These are phyloP conservation scores for Sparassis latifolia DNA, from an alignment of 1,284 basidiomycete species.

Conservation along the genomic window DNA sequence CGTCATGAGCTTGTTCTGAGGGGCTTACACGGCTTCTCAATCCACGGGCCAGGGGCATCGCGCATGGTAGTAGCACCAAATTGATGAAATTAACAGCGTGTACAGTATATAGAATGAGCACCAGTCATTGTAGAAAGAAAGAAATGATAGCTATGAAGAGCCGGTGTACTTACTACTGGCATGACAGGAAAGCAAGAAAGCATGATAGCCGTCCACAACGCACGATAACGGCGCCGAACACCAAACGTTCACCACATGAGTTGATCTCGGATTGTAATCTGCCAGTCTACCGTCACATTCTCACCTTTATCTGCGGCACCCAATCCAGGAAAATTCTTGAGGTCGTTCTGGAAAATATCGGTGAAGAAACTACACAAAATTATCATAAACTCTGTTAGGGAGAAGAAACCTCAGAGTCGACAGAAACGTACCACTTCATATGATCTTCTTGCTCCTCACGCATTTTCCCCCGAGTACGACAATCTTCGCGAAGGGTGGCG, in stretches of 20 bases:
- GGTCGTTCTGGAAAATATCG: background rate
- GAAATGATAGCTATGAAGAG: background rate
- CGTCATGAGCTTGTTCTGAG: background rate
- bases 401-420: background rate
- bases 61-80: background rate
- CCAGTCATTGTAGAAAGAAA: background rate
- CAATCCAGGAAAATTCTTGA: background rate
- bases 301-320: background rate
- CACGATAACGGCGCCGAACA: background rate
- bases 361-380: background rate
- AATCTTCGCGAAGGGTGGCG: background rate
- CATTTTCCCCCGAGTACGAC: background rate
- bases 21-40: background rate
- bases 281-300: background rate
- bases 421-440: background rate
- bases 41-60: background rate
- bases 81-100: background rate
- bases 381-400: background rate
- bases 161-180: background rate
- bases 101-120: background rate
- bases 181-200: background rate
- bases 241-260: background rate
- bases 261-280: background rate
- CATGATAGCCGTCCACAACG: background rate
- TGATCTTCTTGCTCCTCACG: background rate